These are phyloP conservation scores for Trametes sanguinea DNA, from an alignment of 768 basidiomycete species.

Conservation along the genomic window DNA sequence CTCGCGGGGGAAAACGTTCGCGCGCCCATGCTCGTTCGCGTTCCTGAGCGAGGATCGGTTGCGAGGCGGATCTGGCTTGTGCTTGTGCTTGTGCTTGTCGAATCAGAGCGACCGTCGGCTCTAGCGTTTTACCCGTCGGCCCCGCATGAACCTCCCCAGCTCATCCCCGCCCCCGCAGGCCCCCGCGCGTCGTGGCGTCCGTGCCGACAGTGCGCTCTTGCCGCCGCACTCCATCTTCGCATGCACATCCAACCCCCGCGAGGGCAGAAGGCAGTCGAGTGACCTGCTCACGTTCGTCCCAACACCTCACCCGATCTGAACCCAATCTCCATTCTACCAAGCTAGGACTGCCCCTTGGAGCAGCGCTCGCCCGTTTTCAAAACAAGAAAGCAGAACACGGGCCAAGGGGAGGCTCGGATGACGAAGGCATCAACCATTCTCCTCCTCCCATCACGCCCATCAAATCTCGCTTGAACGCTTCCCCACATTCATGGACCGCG, in stretches of 20 bases:
- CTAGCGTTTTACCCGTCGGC: background rate
- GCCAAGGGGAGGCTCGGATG: background rate
- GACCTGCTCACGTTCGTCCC: background rate
- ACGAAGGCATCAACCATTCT: constrained; percentile 5
- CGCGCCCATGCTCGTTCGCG: background rate
- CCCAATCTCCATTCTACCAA: background rate
- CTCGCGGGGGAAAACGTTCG: too few species aligned
- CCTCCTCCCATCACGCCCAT: constrained; percentile 14
- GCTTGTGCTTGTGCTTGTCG: too few species aligned
- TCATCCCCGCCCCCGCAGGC: background rate
- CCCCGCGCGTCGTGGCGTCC: background rate
- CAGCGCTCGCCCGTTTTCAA: background rate
- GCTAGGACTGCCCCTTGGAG: background rate
- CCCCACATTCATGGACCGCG: constrained; percentile 7
- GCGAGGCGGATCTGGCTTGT: background rate
- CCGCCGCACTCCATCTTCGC: too few species aligned
- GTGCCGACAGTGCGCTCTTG: background rate
- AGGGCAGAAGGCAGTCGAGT: background rate
- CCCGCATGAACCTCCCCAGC: background rate
- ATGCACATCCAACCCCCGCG: too few species aligned
- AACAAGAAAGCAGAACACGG: background rate
- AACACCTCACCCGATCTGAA: background rate
- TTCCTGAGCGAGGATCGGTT: background rate
- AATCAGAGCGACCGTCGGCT: background rate
- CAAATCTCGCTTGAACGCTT: background rate